phyloP scores from a whole-genome alignment of 352 stramenopile species.

The Phytophthora kernoviae region DNA sequence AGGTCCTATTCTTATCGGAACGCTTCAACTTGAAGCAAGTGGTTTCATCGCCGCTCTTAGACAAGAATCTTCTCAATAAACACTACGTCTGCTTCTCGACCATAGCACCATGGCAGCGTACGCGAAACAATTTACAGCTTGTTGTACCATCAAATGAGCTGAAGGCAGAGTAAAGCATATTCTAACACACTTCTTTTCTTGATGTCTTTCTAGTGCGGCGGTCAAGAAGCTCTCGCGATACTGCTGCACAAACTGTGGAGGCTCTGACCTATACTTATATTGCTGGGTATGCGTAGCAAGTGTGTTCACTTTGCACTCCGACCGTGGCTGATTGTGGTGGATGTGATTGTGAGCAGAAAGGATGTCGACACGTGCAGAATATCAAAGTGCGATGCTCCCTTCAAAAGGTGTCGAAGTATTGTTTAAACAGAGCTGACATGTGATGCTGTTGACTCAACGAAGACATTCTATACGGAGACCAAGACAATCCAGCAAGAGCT shows the following conservation, averaged over 20 bases:
- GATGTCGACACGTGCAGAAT: conserved; percentile 70
- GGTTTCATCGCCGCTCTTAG: conserved; percentile 10
- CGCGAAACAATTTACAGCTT: too few relatives aligned
- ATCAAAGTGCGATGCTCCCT: conserved; percentile 49
- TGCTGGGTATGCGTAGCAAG: conserved; percentile 51
- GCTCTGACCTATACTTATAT: conserved; percentile 67
- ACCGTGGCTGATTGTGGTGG: conserved; percentile 4
- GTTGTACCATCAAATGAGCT: too few relatives aligned
- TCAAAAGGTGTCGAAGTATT: neutral
- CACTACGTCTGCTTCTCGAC: too few relatives aligned
- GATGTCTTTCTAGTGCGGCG: conserved; percentile 21
- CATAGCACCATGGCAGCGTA: too few relatives aligned
- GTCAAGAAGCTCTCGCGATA: conserved; percentile 67
- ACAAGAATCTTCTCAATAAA: conserved; percentile 1
- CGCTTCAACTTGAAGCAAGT: conserved; percentile 11
- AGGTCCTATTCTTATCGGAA: neutral
- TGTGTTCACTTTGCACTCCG: neutral
- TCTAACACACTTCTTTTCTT: neutral
- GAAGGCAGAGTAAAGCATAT: neutral
- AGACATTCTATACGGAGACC: conserved; percentile 68
- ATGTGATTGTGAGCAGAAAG: conserved; percentile 51
- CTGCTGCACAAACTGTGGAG: conserved; percentile 60
- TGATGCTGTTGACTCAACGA: neutral
- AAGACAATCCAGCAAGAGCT: conserved; percentile 55
- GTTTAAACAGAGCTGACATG: neutral